A percentile compares a stretch with the other conserved stretches of the same genome.
phyloP scores from a whole-genome alignment of 345 rosid species.

The Bruguiera parviflora region DNA sequence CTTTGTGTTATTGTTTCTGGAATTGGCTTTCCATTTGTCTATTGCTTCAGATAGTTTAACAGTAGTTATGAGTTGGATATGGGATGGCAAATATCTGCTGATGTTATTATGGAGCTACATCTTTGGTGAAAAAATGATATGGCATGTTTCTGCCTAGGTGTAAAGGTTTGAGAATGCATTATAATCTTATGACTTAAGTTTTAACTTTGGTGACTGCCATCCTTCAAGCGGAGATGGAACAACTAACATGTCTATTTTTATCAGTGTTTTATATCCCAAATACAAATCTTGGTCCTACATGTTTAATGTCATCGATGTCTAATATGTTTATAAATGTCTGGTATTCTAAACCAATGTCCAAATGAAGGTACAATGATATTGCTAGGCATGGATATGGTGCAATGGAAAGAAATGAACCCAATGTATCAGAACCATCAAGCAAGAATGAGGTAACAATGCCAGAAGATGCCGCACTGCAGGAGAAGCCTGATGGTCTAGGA shows the following conservation, averaged over 20 bases:
- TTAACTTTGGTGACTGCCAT: no score
- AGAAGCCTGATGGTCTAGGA: constrained; percentile 70
- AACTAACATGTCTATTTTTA: no score
- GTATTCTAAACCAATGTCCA: background rate
- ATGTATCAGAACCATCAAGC: constrained; percentile 31
- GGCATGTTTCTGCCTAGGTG: background rate
- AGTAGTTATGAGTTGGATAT: background rate
- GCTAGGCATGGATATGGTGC: constrained; percentile 77
- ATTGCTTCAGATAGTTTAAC: constrained; percentile 1
- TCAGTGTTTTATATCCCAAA: no score
- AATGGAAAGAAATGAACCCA: constrained; percentile 37
- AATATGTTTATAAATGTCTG: background rate
- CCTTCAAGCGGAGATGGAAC: no score
- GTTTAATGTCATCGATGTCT: background rate
- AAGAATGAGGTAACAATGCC: constrained; percentile 36
- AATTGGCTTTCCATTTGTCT: background rate
- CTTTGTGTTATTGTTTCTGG: background rate
- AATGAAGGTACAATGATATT: constrained; percentile 82
- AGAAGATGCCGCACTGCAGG: constrained; percentile 25
- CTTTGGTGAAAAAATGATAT: constrained; percentile 4
- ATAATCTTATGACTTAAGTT: background rate
- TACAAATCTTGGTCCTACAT: background rate
- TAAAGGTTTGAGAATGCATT: background rate
- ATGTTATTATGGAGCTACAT: constrained; percentile 1
- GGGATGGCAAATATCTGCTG: background rate